Evolutionary conservation across 352 stramenopile genomes (phyloP), one percentile per base, ranked within the genome.

Genomic region (Thalassiosira livingstoniorum): DNA sequence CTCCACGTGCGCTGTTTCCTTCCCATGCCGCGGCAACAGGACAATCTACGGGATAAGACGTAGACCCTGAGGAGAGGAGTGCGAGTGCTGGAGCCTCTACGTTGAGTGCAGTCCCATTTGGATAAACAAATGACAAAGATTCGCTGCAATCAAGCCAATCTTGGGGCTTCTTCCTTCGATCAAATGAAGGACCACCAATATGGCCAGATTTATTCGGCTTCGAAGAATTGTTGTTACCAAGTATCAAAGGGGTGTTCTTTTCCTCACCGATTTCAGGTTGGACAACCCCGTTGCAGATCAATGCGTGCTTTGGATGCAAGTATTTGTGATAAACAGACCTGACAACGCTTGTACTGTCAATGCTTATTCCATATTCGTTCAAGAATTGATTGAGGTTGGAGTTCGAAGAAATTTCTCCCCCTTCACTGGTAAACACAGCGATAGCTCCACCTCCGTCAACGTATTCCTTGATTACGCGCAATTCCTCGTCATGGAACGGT

Each of bases 251-350:
- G 18, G 45, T 80, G 45, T 53, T 42, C 55, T 90, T 93, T 65
- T 91, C 88, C 43, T 81, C 63, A 7, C 93, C 94, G 64, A 99
- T 94, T 76, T 98, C 95, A 37, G 94, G 91, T 79, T 98, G 97
- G 7, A 99, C 91, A 43, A 99, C 92, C 60, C 97, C 97, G 67
- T 97, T 98, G 0, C 94, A 96, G 34, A 99, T 96, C 65, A 98
- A 93, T 25, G 97, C 96, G 82, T 99, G 96, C 75, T 98, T 98
- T 0, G 97, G 97, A 75, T 99, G 97, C 51, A 98, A 92, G 76
- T 98, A 99, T 85, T 98, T 98, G 90, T 98, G 95, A 83, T 98
- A 98, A 29, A 98, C 95, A 13, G 95, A 97, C 53, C 96, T 90
- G 35, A 98, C 96, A 2, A 98, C 95, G 18, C 90, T 92, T 74